phyloP scores from a whole-genome alignment of 805 yeast genomes.

The Lipomyces starkeyi region DNA sequence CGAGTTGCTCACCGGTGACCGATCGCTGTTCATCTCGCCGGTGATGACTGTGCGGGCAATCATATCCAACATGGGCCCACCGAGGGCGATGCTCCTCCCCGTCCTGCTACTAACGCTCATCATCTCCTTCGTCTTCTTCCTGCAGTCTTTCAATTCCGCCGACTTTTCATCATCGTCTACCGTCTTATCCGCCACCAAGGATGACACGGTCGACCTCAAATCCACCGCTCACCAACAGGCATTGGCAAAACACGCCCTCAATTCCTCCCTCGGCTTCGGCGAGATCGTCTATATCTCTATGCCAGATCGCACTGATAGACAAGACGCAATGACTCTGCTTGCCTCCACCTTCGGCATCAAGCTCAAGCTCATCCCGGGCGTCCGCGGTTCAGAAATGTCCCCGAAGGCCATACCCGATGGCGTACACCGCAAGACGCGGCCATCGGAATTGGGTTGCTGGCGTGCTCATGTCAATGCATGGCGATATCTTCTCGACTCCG shows the following conservation, averaged over 20 bases:
- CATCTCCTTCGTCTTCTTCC: too few species aligned
- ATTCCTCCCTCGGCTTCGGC: constrained; percentile 26
- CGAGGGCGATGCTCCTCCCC: too few species aligned
- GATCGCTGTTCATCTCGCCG: too few species aligned
- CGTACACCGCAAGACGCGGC: constrained; percentile 2
- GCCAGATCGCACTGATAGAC: constrained; percentile 27
- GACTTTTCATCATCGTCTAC: neutral
- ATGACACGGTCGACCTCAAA: neutral
- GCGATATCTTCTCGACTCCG: constrained; percentile 20
- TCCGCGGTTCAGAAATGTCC: constrained; percentile 14
- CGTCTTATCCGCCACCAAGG: neutral
- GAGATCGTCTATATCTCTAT: constrained; percentile 15
- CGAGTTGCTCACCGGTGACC: too few species aligned
- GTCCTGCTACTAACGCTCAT: too few species aligned
- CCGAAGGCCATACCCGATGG: constrained; percentile 22
- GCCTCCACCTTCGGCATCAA: constrained; percentile 11
- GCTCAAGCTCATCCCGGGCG: constrained; percentile 17
- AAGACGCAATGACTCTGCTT: constrained; percentile 22
- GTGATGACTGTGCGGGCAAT: too few species aligned
- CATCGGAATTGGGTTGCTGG: constrained; percentile 25
- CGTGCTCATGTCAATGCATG: constrained; percentile 25
- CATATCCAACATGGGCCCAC: too few species aligned
- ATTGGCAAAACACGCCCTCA: constrained; percentile 11
- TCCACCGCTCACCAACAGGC: neutral
- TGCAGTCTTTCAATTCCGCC: neutral